A percentile compares a stretch with the other conserved stretches of the same genome.
Conservation (phyloP, 257 asterid species). For the Solanum chmielewskii region DNA sequence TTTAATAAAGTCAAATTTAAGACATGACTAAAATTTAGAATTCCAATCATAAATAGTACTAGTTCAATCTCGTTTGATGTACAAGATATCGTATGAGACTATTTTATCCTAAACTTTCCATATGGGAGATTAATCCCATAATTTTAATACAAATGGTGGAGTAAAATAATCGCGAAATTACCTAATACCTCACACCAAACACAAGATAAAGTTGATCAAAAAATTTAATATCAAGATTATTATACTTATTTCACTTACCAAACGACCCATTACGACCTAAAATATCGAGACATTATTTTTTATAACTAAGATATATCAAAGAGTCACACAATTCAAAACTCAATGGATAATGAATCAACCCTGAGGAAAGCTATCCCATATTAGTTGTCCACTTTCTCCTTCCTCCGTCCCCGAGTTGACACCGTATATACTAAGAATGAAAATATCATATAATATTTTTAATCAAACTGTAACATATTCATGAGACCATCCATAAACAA, state of each 20-base stretch:
- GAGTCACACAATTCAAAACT: not conserved
- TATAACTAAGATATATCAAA: not conserved
- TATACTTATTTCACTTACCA: not conserved
- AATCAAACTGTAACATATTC: not conserved
- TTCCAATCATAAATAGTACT: no score
- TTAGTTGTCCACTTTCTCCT: not conserved
- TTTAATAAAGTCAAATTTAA: not conserved
- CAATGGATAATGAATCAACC: not conserved
- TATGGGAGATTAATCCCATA: not conserved
- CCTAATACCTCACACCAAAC: not conserved
- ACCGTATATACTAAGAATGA: not conserved
- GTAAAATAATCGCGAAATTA: no score
- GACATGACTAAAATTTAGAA: not conserved
- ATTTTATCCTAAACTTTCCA: not conserved
- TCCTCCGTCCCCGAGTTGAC: not conserved
- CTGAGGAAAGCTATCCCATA: not conserved
- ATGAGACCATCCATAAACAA: not conserved
- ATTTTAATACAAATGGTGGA: fast-evolving
- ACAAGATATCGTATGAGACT: not conserved
- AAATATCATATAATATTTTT: not conserved
- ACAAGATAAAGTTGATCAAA: no score
- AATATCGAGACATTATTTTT: not conserved
- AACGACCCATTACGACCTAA: not conserved
- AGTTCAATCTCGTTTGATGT: not conserved
- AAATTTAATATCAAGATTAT: no score